phyloP scores from a whole-genome alignment of 2,329 filamentous ascomycete genomes.

The Verticillium dahliae region DNA sequence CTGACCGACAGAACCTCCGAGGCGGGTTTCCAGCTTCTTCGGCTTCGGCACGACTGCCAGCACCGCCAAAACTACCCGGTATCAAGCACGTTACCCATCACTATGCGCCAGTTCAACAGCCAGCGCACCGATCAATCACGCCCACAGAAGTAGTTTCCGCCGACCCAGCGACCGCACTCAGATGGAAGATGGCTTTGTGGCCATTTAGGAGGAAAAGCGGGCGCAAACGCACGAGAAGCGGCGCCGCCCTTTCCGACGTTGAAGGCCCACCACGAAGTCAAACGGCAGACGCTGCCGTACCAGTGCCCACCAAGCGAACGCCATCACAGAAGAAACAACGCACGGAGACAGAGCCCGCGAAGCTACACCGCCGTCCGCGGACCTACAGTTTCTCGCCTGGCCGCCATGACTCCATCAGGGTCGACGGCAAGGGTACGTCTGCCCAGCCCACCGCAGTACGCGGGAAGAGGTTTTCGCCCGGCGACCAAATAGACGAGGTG shows the following conservation, averaged over 20 bases:
- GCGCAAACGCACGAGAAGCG: slow-evolving; percentile 49
- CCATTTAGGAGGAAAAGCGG: slow-evolving; percentile 71
- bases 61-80: not conserved
- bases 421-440: slow-evolving; percentile 17
- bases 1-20: not conserved
- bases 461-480: slow-evolving; percentile 1
- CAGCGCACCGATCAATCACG: not conserved
- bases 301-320: slow-evolving; percentile 8
- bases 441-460: slow-evolving; percentile 3
- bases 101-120: not conserved
- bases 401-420: slow-evolving; percentile 45
- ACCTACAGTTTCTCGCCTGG: slow-evolving; percentile 59
- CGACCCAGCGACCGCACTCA: not conserved
- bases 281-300: slow-evolving; percentile 20
- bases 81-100: not conserved
- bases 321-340: slow-evolving; percentile 32
- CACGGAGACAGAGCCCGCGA: slow-evolving; percentile 35
- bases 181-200: slow-evolving; percentile 68
- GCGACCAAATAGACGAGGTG: not conserved
- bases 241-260: slow-evolving; percentile 48
- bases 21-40: not conserved
- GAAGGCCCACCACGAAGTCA: slow-evolving; percentile 35
- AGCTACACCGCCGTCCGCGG: slow-evolving; percentile 40
- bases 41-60: not conserved
- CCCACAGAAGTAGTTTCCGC: not conserved